Evolutionary conservation across 306 rosid genomes (phyloP).

Genomic region (Lotus japonicus): DNA sequence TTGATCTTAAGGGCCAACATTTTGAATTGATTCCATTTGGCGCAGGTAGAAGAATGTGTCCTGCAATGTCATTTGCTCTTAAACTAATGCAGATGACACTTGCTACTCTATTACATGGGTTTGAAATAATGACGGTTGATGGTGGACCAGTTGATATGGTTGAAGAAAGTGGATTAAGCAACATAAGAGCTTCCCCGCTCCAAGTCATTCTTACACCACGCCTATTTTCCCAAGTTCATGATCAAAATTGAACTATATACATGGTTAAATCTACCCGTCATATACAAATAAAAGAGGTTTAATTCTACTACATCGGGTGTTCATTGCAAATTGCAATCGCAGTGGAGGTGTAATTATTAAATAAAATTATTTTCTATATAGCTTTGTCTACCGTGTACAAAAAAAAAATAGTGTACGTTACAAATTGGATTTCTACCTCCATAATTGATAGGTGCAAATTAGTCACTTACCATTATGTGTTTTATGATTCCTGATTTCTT

Average conservation of each 20-base stretch:
- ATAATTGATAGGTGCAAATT: too few relatives aligned
- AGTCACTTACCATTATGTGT: too few relatives aligned
- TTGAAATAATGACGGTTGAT: conserved; percentile 14
- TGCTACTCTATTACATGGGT: conserved; percentile 19
- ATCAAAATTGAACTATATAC: background rate
- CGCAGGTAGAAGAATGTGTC: conserved; percentile 28
- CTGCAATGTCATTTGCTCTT: background rate
- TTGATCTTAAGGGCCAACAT: conserved; percentile 11
- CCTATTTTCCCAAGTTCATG: background rate
- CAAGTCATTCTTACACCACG: conserved; percentile 22
- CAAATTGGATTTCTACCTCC: too few relatives aligned
- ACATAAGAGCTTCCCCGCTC: conserved; percentile 16
- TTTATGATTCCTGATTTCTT: too few relatives aligned
- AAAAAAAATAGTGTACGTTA: too few relatives aligned
- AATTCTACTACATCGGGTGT: background rate
- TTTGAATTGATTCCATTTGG: conserved; percentile 24
- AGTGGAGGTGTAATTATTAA: too few relatives aligned
- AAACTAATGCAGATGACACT: conserved; percentile 9
- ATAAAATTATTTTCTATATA: too few relatives aligned
- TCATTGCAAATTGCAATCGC: too few relatives aligned
- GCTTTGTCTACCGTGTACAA: too few relatives aligned
- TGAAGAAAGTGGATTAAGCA: conserved; percentile 12
- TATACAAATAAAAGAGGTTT: too few relatives aligned
- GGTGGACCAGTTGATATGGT: conserved; percentile 5
- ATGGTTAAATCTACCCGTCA: too few relatives aligned